A percentile compares a stretch with the other conserved stretches of the same genome.
Conservation (phyloP, 2,329 filamentous ascomycete species). For the Tolypocladium cylindrosporum region DNA sequence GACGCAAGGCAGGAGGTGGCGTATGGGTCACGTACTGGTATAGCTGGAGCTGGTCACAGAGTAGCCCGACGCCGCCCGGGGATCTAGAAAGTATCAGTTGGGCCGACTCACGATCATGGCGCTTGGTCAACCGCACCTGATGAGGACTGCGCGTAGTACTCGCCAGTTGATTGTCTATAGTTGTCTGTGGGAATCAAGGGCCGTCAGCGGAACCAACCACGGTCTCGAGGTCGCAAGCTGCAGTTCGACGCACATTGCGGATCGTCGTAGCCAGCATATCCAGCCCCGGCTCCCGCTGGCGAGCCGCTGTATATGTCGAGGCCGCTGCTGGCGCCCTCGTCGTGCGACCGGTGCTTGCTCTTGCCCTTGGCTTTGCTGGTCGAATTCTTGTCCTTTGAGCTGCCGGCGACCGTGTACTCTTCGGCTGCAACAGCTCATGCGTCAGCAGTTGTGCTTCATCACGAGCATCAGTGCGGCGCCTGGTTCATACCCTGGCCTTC, state of each 20-base stretch:
- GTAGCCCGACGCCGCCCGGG: neutral
- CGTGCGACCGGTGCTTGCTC: slow-evolving; percentile 5
- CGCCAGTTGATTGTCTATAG: neutral
- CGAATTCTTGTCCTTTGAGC: slow-evolving; percentile 4
- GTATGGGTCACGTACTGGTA: neutral
- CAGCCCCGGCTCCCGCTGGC: neutral
- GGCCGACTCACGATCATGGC: neutral
- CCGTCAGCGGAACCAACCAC: neutral
- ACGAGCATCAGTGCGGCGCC: neutral
- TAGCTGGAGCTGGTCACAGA: neutral
- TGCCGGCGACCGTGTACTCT: slow-evolving; percentile 3
- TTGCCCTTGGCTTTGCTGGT: slow-evolving; percentile 5
- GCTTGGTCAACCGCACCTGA: neutral
- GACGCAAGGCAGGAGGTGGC: neutral
- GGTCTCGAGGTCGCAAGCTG: neutral
- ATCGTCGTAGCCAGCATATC: neutral
- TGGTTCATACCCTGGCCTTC: slow-evolving; percentile 1
- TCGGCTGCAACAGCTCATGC: neutral
- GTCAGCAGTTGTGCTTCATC: neutral
- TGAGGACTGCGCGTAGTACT: slow-evolving; percentile 1
- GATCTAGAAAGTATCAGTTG: neutral
- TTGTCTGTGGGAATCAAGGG: neutral
- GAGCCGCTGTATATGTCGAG: neutral
- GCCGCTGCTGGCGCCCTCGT: neutral
- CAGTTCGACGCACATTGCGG: neutral